Base-by-base conservation (phyloP, 163 green algal species). In the Chlamydomonas reinhardtii region DNA sequence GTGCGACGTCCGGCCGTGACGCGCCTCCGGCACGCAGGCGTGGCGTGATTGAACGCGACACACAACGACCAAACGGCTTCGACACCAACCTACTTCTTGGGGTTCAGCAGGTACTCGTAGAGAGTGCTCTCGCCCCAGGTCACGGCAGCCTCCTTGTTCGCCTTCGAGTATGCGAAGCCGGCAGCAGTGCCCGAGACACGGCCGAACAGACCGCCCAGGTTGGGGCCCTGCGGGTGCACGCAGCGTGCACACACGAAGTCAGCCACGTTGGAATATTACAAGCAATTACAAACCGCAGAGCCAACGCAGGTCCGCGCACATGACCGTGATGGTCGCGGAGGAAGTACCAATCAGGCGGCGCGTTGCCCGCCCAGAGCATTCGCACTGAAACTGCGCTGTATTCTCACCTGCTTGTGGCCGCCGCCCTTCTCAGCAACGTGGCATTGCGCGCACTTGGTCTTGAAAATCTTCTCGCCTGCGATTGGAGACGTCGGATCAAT, bases 381-480 rank as follows among this genome's bases (percentile, higher is more conserved):
- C 19, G 12, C 48, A 14, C 12, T 56, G 14, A 56, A 56, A 56
- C 1, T 2, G 48, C 48, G 14, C 12, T 56, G 48, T 17, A 14
- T 56, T 2, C 85, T 62, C 77, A 99, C 97, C 95, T 99, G 98
- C 95, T 99, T 99, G 91, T 99, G 97, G 72, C 94, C 95, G 52
- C 92, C 95, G 48, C 96, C 96, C 73, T 96, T 95, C 89, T 98
- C 96, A 8, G 94, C 95, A 52, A 97, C 94, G 91, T 99, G 98
- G 92, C 98, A 99, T 91, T 99, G 97, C 2, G 96, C 93, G 83
- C 95, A 98, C 95, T 99, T 99, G 66, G 97, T 99, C 92, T 99
- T 99, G 92, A 99, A 99, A 71, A 99, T 99, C 93, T 99, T 96
- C 85, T 94, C 91, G 62, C 92, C 93, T 4, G 86, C 85, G 59